Conservation (phyloP, 2,329 filamentous ascomycete genomes). For the Stagonosporopsis tanaceti region DNA sequence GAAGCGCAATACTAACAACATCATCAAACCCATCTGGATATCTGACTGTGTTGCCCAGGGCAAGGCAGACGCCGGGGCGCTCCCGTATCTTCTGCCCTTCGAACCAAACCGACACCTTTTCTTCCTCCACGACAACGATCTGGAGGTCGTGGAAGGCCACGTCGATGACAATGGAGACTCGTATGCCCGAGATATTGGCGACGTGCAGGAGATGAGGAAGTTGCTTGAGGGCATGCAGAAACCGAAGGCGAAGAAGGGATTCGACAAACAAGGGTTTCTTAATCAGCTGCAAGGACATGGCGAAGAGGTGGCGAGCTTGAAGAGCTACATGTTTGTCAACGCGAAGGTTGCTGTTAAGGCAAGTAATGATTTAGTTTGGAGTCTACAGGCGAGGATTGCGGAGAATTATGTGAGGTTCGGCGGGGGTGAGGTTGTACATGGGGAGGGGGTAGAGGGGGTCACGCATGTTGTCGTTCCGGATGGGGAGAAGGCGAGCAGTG, state of each 20-base stretch:
- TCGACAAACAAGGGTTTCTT: slow-evolving; percentile 32
- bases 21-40: slow-evolving; percentile 84
- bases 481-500: slow-evolving; percentile 56
- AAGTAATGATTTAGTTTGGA: slow-evolving; percentile 21
- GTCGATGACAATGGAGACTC: slow-evolving; percentile 84
- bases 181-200: slow-evolving; percentile 73
- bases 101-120: slow-evolving; percentile 75
- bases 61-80: slow-evolving; percentile 61
- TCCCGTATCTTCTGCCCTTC: slow-evolving; percentile 69
- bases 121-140: slow-evolving; percentile 67
- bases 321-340: slow-evolving; percentile 44
- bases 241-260: slow-evolving; percentile 23
- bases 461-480: slow-evolving; percentile 75
- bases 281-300: slow-evolving; percentile 41
- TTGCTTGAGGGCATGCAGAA: slow-evolving; percentile 50
- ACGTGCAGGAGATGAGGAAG: slow-evolving; percentile 66
- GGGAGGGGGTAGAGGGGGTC: slow-evolving; percentile 61
- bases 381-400: slow-evolving; percentile 54
- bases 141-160: slow-evolving; percentile 65
- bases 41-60: slow-evolving; percentile 76
- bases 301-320: slow-evolving; percentile 32
- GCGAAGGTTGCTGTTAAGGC: slow-evolving; percentile 31
- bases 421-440: slow-evolving; percentile 65
- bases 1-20: slow-evolving; percentile 73
- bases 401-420: slow-evolving; percentile 72